Evolutionary conservation across 129 eudicot genomes (phyloP).

Genomic region (Escallonia rubra): DNA sequence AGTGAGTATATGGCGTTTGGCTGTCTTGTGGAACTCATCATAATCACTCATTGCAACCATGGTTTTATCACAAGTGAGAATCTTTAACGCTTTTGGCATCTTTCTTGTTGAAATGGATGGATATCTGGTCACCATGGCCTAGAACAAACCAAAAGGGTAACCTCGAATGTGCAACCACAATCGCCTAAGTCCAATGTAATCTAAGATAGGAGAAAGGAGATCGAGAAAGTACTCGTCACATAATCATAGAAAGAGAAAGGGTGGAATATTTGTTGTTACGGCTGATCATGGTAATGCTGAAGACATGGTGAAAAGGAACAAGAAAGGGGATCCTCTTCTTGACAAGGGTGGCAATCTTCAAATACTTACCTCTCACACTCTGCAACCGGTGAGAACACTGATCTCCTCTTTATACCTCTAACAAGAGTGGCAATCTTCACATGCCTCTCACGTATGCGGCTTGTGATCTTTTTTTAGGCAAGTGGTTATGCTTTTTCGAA

Average conservation of each 20-base stretch:
- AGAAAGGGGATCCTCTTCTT: slow-evolving; percentile 80
- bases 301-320: slow-evolving; percentile 95
- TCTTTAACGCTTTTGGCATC: slow-evolving; percentile 56
- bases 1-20: slow-evolving; percentile 48
- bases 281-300: slow-evolving; percentile 99
- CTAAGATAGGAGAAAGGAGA: too few relatives aligned
- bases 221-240: too few relatives aligned
- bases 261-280: slow-evolving; percentile 84
- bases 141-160: slow-evolving; percentile 12
- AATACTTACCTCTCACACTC: slow-evolving; percentile 85
- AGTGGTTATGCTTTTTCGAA: too few relatives aligned
- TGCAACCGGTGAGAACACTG: slow-evolving; percentile 60
- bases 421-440: too few relatives aligned
- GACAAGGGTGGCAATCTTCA: slow-evolving; percentile 76
- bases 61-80: slow-evolving; percentile 74
- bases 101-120: slow-evolving; percentile 81
- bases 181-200: too few relatives aligned
- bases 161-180: too few relatives aligned
- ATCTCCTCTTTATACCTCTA: background rate
- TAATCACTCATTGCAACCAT: slow-evolving; percentile 94
- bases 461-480: too few relatives aligned
- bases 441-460: too few relatives aligned
- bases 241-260: too few relatives aligned
- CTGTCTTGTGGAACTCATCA: slow-evolving; percentile 61
- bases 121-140: slow-evolving; percentile 84